Conservation (phyloP, 225 moss, liverwort and hornwort genomes). For the Neckera pumila region DNA sequence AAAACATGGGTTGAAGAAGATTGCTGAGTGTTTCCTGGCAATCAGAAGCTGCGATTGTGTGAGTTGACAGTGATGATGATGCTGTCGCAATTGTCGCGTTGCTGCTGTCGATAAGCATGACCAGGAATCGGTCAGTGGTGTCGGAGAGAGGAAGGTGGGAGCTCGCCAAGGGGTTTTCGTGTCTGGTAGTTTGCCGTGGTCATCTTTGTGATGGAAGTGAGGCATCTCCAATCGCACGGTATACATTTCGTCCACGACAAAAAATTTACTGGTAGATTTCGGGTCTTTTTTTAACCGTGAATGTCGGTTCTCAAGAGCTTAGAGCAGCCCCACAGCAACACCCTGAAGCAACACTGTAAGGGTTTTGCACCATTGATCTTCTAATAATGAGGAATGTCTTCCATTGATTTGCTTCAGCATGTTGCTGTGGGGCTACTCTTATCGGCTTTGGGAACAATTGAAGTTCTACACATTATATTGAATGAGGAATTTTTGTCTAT, state of each 20-base stretch:
- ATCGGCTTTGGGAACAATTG: background rate
- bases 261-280: too few species aligned
- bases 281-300: background rate
- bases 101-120: background rate
- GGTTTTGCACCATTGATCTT: too few species aligned
- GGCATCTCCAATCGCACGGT: background rate
- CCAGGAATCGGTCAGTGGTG: background rate
- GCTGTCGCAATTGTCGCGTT: background rate
- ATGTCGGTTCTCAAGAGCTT: background rate
- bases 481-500: background rate
- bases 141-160: background rate
- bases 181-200: background rate
- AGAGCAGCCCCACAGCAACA: too few species aligned
- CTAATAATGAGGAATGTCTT: too few species aligned
- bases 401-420: too few species aligned
- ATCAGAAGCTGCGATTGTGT: background rate
- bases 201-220: background rate
- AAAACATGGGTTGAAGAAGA: background rate
- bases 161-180: background rate
- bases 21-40: background rate
- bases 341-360: too few species aligned
- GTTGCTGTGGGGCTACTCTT: too few species aligned
- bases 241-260: too few species aligned
- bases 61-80: background rate
- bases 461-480: too few species aligned